Conservation (phyloP, 2,329 filamentous ascomycete species). For the Curvularia lunata region DNA sequence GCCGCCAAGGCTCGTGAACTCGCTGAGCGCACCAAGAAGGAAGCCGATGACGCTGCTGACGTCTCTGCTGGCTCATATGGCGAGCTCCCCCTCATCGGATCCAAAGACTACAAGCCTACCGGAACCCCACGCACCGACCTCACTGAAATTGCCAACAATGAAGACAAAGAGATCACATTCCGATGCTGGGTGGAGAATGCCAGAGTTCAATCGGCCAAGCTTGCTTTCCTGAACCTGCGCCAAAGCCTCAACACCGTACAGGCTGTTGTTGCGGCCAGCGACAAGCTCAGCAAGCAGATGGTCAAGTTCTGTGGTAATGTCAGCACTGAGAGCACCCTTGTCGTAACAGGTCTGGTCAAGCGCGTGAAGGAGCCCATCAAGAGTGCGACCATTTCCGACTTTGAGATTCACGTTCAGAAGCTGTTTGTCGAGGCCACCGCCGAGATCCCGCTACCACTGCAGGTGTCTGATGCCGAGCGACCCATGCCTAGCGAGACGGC, state of each 20-base stretch:
- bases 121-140: conserved; percentile 65
- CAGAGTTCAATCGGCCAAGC: conserved; percentile 86
- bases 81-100: conserved; percentile 65
- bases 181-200: conserved; percentile 86
- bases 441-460: conserved; percentile 66
- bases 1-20: conserved; percentile 59
- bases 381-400: conserved; percentile 77
- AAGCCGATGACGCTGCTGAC: conserved; percentile 69
- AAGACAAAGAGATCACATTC: conserved; percentile 66
- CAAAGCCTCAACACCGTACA: conserved; percentile 79
- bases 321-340: conserved; percentile 80
- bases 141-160: conserved; percentile 47
- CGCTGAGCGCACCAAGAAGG: conserved; percentile 57
- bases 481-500: conserved; percentile 56
- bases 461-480: conserved; percentile 60
- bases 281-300: conserved; percentile 79
- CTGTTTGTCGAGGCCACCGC: conserved; percentile 77
- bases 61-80: conserved; percentile 82
- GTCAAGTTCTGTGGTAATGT: conserved; percentile 85
- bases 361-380: conserved; percentile 87
- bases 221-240: conserved; percentile 87
- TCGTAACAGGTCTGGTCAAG: conserved; percentile 80
- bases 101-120: conserved; percentile 59
- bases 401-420: conserved; percentile 88
- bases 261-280: conserved; percentile 72